Conservation (phyloP, 805 yeast species). For the Ogataea chonburiensis region DNA sequence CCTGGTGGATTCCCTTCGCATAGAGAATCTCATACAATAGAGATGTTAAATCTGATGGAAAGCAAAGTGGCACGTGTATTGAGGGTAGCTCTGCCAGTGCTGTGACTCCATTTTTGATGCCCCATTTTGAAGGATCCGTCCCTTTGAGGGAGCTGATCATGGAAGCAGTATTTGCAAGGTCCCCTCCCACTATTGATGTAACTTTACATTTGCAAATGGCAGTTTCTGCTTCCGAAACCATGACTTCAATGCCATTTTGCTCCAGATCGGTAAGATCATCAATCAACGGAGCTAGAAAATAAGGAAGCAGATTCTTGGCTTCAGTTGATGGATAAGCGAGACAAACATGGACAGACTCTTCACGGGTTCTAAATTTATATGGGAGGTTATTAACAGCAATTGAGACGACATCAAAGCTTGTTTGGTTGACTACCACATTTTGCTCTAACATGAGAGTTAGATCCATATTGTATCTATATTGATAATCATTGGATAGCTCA, state of each 20-base stretch:
- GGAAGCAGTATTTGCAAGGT: conserved; percentile 17
- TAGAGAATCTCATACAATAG: conserved; percentile 14
- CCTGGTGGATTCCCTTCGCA: conserved; percentile 18
- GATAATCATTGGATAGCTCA: conserved; percentile 6
- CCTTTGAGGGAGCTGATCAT: conserved; percentile 17
- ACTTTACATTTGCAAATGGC: conserved; percentile 7
- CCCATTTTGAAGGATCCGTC: conserved; percentile 10
- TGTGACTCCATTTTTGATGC: conserved; percentile 13
- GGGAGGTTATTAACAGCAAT: conserved; percentile 14
- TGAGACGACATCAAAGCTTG: conserved; percentile 10
- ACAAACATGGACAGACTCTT: conserved; percentile 17
- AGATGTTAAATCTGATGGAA: conserved; percentile 15
- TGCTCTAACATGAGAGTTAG: conserved; percentile 13
- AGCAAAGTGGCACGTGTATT: conserved; percentile 10
- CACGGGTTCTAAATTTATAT: conserved; percentile 7
- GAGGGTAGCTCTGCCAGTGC: conserved; percentile 15
- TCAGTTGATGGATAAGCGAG: conserved; percentile 11
- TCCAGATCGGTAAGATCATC: conserved; percentile 15
- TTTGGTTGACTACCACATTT: conserved; percentile 2
- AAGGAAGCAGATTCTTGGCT: conserved; percentile 11
- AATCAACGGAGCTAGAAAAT: conserved; percentile 18
- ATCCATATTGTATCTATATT: conserved; percentile 5
- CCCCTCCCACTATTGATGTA: conserved; percentile 13
- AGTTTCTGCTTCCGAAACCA: not conserved
- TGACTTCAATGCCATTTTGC: conserved; percentile 11